Evolutionary conservation across 2,329 filamentous ascomycete species (phyloP).

Genomic region (Zasmidium angulare): DNA sequence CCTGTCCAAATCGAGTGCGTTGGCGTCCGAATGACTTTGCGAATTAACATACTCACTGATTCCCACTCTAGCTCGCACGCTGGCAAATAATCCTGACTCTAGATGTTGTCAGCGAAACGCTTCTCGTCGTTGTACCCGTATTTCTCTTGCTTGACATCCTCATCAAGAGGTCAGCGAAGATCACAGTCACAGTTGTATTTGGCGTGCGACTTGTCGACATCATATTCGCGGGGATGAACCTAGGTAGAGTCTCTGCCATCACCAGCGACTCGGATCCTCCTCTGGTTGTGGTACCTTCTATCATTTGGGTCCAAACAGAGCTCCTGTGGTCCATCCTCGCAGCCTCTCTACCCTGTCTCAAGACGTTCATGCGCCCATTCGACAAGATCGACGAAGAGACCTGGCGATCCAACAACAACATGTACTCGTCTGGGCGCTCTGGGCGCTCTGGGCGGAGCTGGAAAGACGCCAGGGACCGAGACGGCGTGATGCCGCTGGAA

Average conservation of each 20-base stretch:
- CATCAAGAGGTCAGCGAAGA: slow-evolving; percentile 17
- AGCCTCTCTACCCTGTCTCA: slow-evolving; percentile 19
- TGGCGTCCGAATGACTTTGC: neutral
- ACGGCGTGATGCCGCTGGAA: slow-evolving; percentile 1
- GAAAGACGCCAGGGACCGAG: slow-evolving; percentile 4
- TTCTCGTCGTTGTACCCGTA: slow-evolving; percentile 19
- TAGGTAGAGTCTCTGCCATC: slow-evolving; percentile 12
- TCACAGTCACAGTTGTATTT: slow-evolving; percentile 21
- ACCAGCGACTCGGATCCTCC: slow-evolving; percentile 7
- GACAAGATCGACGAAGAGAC: slow-evolving; percentile 21
- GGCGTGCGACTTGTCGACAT: slow-evolving; percentile 19
- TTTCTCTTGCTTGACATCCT: slow-evolving; percentile 19
- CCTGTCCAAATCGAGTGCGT: neutral
- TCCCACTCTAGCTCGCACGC: slow-evolving; percentile 10
- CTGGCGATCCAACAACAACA: slow-evolving; percentile 16
- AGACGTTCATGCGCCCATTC: slow-evolving; percentile 20
- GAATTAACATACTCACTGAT: neutral
- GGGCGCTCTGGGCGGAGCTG: slow-evolving; percentile 12
- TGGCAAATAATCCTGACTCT: slow-evolving; percentile 18
- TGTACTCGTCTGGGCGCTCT: slow-evolving; percentile 13
- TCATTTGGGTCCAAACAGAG: slow-evolving; percentile 19
- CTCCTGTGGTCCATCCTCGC: slow-evolving; percentile 22
- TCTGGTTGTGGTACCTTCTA: slow-evolving; percentile 7
- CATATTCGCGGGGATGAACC: slow-evolving; percentile 17
- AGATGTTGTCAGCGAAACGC: slow-evolving; percentile 17